Evolutionary conservation across 2,329 filamentous ascomycete species (phyloP), one percentile per base, ranked within the genome.

Genomic region (Penicillium sp.): DNA sequence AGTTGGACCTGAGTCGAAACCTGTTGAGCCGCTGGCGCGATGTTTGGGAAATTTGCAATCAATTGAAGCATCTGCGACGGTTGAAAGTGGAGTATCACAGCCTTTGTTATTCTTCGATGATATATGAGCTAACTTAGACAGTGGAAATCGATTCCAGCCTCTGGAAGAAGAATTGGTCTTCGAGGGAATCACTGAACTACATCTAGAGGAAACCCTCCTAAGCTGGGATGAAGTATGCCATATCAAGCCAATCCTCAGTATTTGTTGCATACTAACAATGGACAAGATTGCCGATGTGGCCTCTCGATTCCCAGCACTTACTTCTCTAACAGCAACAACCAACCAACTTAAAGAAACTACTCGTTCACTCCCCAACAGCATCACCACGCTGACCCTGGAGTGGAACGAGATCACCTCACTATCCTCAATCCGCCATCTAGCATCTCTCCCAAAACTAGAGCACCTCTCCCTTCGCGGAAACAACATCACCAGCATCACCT

Each of bases 1-100:
- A 95, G 62, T 74, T 97, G 37, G 90, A 96, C 63, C 67, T 98
- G 34, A 89, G 89, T 61, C 80, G 88, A 41, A 97, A 95, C 64
- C 67, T 95, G 27, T 82, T 97, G 59, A 81, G 83, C 45, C 71
- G 70, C 9, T 79, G 90, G 65, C 70, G 71, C 2, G 80, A 86
- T 20, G 77, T 95, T 8, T 77, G 81, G 14, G 74, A 78, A 2
- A 86, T 97, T 31, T 93, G 87, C 63, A 72, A 71, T 6, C 79
- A 86, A 53, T 72, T 97, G 28, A 75, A 77, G n/a, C 74, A 74
- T 16, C 65, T 97, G 53, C 79, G 73, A 46, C 80, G 72, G 40
- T 65, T 96, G 56, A 82, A 82, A 52, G 70, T 91, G 28, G 87
- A 86, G 87, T 90, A 27, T 27, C 9, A 11, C 6, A 14, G 18